Evolutionary conservation across 2,329 filamentous ascomycete genomes (phyloP).

Genomic region (Diaporthe nobilis): DNA sequence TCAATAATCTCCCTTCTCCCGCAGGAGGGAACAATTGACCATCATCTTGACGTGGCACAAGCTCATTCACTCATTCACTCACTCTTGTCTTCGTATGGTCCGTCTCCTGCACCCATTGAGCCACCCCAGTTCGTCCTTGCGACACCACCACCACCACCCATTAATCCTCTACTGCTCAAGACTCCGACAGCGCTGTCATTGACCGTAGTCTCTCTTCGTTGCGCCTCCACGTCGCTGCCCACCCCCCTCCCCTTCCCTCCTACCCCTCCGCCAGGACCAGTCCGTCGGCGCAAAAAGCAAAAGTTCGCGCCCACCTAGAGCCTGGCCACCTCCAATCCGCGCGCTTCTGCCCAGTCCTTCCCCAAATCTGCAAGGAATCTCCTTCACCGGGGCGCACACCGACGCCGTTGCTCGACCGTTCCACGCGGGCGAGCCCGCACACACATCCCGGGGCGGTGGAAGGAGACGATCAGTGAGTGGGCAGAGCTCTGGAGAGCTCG

Average conservation of each 20-base stretch:
- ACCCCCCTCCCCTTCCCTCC: neutral
- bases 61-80: conserved; percentile 30
- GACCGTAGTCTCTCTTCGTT: neutral
- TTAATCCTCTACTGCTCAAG: neutral
- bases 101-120: conserved; percentile 18
- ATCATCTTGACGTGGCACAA: conserved; percentile 35
- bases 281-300: conserved; percentile 35
- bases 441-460: conserved; percentile 26
- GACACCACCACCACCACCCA: neutral
- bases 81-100: neutral
- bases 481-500: conserved; percentile 17
- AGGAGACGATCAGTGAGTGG: conserved; percentile 5
- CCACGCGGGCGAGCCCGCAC: conserved; percentile 14
- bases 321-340: conserved; percentile 17
- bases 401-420: conserved; percentile 13
- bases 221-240: conserved; percentile 2
- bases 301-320: conserved; percentile 17
- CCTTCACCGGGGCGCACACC: conserved; percentile 24
- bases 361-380: conserved; percentile 31
- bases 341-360: conserved; percentile 16
- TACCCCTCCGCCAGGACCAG: conserved; percentile 17
- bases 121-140: neutral
- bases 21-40: neutral
- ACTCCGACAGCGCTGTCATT: conserved; percentile 5
- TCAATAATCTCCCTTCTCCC: conserved; percentile 27